A percentile compares a stretch with the other conserved stretches of the same genome.
Evolutionary conservation across 305 asterid species (phyloP).

Genomic region (Fraxinus nigra): DNA sequence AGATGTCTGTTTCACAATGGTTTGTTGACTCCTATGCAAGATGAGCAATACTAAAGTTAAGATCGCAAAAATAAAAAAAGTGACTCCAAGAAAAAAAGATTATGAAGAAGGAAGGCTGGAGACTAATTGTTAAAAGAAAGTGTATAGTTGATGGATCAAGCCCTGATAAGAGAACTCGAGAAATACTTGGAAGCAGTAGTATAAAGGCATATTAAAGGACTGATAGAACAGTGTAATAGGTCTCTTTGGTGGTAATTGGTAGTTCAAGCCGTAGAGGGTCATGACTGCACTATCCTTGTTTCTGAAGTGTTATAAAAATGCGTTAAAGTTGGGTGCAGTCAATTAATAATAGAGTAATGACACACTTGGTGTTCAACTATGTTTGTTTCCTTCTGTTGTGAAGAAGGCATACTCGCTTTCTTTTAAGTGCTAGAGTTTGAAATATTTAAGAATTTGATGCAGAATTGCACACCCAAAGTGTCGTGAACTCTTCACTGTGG

Average conservation of each 20-base stretch:
- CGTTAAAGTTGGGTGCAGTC: background rate
- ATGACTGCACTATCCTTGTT: background rate
- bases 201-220: background rate
- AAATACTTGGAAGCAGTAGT: background rate
- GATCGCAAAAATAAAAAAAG: background rate
- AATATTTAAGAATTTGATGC: background rate
- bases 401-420: background rate
- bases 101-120: background rate
- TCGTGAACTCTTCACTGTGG: background rate
- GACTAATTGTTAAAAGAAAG: background rate
- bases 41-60: background rate
- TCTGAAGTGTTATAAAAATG: background rate
- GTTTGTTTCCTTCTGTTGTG: background rate
- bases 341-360: background rate
- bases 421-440: background rate
- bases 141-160: background rate
- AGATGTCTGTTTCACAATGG: background rate
- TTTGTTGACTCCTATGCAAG: background rate
- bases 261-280: background rate
- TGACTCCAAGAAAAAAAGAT: background rate
- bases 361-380: background rate
- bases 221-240: background rate
- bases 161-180: background rate
- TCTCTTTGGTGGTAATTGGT: background rate
- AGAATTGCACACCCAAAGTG: background rate